A percentile compares a stretch with the other conserved stretches of the same genome.
Evolutionary conservation across 305 asterid species (phyloP).

Genomic region (Coffea humblotiana): DNA sequence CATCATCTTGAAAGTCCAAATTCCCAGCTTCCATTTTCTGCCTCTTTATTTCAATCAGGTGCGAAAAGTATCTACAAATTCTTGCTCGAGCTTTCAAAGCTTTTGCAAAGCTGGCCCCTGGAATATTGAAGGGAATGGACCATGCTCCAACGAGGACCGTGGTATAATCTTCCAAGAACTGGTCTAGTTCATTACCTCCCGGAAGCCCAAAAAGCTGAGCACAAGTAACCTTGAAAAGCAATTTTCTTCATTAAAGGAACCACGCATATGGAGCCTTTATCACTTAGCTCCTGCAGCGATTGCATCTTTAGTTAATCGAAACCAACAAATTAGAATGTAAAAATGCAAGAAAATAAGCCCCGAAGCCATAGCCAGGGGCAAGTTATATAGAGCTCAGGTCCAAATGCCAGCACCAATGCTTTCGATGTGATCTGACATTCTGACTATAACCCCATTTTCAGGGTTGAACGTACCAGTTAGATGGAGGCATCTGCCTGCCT

Average conservation of each 20-base stretch:
- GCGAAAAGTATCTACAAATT: conserved; percentile 1
- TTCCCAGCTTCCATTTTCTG: neutral
- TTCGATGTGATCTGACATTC: no score
- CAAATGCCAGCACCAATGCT: neutral
- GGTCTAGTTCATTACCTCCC: conserved; percentile 6
- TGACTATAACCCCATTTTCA: neutral
- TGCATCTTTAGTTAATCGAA: no score
- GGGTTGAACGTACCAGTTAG: neutral
- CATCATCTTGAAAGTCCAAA: neutral
- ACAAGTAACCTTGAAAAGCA: conserved; percentile 8
- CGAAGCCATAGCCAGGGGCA: neutral
- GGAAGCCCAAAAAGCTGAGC: conserved; percentile 8
- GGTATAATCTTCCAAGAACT: neutral
- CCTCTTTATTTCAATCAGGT: conserved; percentile 1
- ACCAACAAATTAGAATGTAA: neutral
- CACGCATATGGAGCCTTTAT: neutral
- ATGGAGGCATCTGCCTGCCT: neutral
- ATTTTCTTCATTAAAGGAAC: conserved; percentile 10
- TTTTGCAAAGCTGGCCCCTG: conserved; percentile 7
- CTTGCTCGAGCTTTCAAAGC: conserved; percentile 12
- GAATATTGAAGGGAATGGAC: conserved; percentile 1
- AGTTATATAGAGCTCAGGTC: neutral
- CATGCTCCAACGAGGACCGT: conserved; percentile 5
- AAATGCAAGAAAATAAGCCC: neutral
- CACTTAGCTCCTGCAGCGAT: no score